These are phyloP conservation scores for Biscogniauxia marginata DNA, from an alignment of 2,329 filamentous ascomycete genomes.

Conservation along the genomic window DNA sequence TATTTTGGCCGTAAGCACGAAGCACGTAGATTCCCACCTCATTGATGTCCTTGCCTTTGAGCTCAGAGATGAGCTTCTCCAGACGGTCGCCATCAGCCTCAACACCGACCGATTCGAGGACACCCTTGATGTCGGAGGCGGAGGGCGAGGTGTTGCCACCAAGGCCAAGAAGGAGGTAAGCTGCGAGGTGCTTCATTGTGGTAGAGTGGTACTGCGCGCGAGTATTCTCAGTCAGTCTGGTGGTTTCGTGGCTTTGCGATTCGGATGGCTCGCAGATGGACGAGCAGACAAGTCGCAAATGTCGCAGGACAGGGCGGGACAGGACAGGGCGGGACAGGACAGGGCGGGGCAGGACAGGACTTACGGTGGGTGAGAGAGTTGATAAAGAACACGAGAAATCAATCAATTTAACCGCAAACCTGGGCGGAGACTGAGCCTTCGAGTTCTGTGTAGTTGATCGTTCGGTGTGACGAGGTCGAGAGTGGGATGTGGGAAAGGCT, in stretches of 20 bases:
- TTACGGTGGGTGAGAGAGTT: constrained; percentile 33
- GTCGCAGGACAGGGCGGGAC: constrained; percentile 21
- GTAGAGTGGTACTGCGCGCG: constrained; percentile 36
- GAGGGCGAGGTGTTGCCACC: constrained; percentile 90
- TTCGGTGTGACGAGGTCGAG: constrained; percentile 33
- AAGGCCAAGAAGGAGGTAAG: constrained; percentile 95
- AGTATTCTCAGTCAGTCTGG: constrained; percentile 16
- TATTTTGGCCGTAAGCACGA: neutral
- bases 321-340: no score
- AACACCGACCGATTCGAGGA: constrained; percentile 91
- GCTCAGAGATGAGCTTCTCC: constrained; percentile 82
- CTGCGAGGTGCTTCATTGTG: constrained; percentile 99
- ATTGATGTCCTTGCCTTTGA: constrained; percentile 88
- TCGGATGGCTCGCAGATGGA: no score
- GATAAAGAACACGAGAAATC: constrained; percentile 78
- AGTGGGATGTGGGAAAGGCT: constrained; percentile 27
- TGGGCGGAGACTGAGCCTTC: constrained; percentile 99
- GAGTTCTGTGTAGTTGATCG: constrained; percentile 61
- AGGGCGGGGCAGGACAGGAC: constrained; percentile 28
- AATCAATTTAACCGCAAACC: constrained; percentile 99
- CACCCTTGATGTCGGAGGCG: constrained; percentile 78
- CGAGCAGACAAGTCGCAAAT: constrained; percentile 2
- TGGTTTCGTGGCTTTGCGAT: constrained; percentile 1
- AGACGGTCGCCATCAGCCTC: constrained; percentile 90
- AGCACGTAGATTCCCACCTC: constrained; percentile 60